These are phyloP conservation scores for Infundibulicybe gibba DNA, from an alignment of 768 basidiomycete species.

Conservation along the genomic window DNA sequence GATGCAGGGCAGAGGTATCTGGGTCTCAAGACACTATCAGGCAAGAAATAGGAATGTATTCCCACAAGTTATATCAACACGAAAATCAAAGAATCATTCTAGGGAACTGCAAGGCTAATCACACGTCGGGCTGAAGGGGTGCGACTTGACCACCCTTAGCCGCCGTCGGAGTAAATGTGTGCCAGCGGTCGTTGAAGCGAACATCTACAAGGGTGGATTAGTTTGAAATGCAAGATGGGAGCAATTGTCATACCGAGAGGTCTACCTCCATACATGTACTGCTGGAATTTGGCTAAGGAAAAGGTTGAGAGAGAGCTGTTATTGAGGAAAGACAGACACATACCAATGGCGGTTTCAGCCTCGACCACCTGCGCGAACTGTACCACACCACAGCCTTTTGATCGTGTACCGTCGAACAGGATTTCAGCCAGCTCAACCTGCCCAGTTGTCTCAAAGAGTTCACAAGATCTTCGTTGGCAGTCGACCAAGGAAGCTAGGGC, in stretches of 20 bases:
- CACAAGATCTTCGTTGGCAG: conserved; percentile 96
- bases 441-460: conserved; percentile 97
- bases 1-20: too few relatives aligned
- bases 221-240: conserved; percentile 1
- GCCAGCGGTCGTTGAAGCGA: conserved; percentile 94
- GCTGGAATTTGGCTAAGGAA: conserved; percentile 80
- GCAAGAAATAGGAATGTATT: too few relatives aligned
- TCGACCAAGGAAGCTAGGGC: conserved; percentile 92
- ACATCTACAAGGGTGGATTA: conserved; percentile 53
- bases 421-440: conserved; percentile 95
- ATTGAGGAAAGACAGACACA: conserved; percentile 13
- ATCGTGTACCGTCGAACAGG: conserved; percentile 86
- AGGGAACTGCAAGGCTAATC: background rate
- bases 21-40: too few relatives aligned
- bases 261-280: conserved; percentile 92
- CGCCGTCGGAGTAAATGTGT: conserved; percentile 85
- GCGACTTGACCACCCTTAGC: conserved; percentile 82
- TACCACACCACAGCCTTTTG: conserved; percentile 94
- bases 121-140: conserved; percentile 57
- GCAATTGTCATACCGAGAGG: conserved; percentile 59
- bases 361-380: conserved; percentile 86
- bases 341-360: conserved; percentile 92
- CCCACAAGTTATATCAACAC: too few relatives aligned
- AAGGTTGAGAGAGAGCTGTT: conserved; percentile 1
- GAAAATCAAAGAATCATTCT: too few relatives aligned